Base-by-base conservation (phyloP, 2,329 filamentous ascomycete species). In the Metarhizium rileyi region DNA sequence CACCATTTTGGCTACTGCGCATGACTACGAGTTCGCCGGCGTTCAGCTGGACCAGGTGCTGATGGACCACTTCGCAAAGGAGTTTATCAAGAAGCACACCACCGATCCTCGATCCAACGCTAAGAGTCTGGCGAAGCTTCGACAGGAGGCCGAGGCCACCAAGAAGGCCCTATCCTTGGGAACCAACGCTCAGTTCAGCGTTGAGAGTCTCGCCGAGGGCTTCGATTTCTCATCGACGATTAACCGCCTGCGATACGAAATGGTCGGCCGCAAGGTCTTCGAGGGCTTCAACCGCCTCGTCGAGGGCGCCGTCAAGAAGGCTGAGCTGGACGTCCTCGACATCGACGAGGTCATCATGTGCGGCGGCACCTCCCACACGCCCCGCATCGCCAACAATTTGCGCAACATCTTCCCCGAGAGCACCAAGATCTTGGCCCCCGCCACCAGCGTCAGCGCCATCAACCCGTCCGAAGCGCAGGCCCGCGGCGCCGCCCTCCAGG, bases 51-150 rank as follows among this genome's bases (percentile, higher is more conserved):
- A 98, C 73, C 80, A 93, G 66, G 86, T 91, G 46, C 78, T 98
- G 52, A 87, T 95, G 66, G 91, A 98, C 66, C 85, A 96, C 76
- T 96, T 97, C 60, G 87, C 91, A 60, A 98, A 98, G 78, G 93
- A 98, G 71, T 98, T 98, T 73, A 80, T 93, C 64, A 97, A 98
- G 81, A 95, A 95, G 78, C 81, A 97, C 79, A 85, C 84, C 73
- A 81, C 81, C 51, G 93, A 97, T 68, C 93, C 93, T 22, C 81
- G 90, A 59, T 78, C 84, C 63, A 88, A 93, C 65, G 76, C 84
- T 49, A 84, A 84, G 61, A 86, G 86, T 61, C 73, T 96, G 60
- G 90, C 93, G 53, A 98, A 97, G 78, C 76, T 98, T 57, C 91
- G 89, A 70, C 77, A 90, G 44, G 93, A 97, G 74, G 80, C 89